Base-by-base conservation (phyloP, 2,329 filamentous ascomycete species). In the Aureobasidium uvarum region DNA sequence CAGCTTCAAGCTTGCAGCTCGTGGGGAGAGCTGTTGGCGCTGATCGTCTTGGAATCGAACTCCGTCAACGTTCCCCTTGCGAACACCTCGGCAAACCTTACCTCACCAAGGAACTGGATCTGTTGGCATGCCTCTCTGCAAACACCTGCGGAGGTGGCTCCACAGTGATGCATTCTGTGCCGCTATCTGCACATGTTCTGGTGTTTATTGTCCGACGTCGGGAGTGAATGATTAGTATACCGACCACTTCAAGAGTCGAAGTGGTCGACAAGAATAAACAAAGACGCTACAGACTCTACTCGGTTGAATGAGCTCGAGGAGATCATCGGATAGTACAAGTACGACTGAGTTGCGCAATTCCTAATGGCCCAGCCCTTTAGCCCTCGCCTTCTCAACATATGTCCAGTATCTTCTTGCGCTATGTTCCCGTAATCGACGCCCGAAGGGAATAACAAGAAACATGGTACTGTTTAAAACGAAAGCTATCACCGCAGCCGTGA, bases 401-500 rank as follows among this genome's bases (percentile, higher is more conserved):
- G 45, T 56, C 62, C 62, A 64, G 18, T 64, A 64, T 31, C 62
- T 55, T 33, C 50, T 56, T n/a, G 62, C 62, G 33, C 62, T 64
- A 16, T 50, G 33, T 31, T 55, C 62, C 16, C 62, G 46, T 11
- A 64, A 18, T 7, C 41, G n/a, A 7, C 51, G 50, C 8, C 62
- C 62, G 16, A 25, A 56, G 1, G 20, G 31, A 5, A 64, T 64
- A 1, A 64, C 25, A 31, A 64, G 6, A 28, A 64, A 64, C 62
- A 64, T 64, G 38, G 50, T 56, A 3, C 50, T 41, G 11, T 64
- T 56, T 1, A 45, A 16, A 5, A 56, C 41, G 16, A 64, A 28
- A 2, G 62, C 62, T 20, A 64, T 56, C 7, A 56, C 33, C 0
- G 76, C 79, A 1, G 78, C 79, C 0, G 76, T 73, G n/a, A 81